A percentile compares a stretch with the other conserved stretches of the same genome.
phyloP scores from a whole-genome alignment of 2,329 filamentous ascomycete species.

The Fusarium praegraminearum region DNA sequence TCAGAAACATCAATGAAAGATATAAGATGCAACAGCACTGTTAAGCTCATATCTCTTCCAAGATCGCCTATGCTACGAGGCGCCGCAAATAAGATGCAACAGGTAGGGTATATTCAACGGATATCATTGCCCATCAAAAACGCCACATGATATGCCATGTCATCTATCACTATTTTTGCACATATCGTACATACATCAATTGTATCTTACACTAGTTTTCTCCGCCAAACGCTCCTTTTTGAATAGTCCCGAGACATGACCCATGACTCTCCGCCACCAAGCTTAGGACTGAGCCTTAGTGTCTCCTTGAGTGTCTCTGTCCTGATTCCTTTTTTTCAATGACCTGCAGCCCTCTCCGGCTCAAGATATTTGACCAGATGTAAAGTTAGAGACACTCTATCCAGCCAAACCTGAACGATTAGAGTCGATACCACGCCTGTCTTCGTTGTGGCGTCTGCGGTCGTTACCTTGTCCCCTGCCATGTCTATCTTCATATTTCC shows the following conservation, averaged over 20 bases:
- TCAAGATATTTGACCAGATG: not conserved
- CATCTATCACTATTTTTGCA: not conserved
- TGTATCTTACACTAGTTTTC: conserved; percentile 17
- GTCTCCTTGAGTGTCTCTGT: not conserved
- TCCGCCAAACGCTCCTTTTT: not conserved
- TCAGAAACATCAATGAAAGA: not conserved
- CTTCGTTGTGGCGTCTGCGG: not conserved
- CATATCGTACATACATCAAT: conserved; percentile 19
- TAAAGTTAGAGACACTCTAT: not conserved
- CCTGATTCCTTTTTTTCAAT: not conserved
- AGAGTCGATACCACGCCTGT: not conserved
- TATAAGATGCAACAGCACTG: not conserved
- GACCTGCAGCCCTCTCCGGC: not conserved
- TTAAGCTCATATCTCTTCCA: no score
- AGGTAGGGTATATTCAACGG: not conserved
- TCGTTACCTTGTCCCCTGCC: not conserved
- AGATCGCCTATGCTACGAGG: no score
- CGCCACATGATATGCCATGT: conserved; percentile 15
- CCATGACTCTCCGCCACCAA: not conserved
- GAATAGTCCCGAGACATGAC: not conserved
- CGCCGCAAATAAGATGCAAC: not conserved
- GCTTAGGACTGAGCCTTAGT: not conserved
- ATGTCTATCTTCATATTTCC: not conserved
- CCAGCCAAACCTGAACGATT: not conserved
- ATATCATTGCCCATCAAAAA: conserved; percentile 3